Percentiles rank a stretch among this genome's conserved stretches.
phyloP scores from a whole-genome alignment of 1,284 basidiomycete species.

The Trichosporon asahii region DNA sequence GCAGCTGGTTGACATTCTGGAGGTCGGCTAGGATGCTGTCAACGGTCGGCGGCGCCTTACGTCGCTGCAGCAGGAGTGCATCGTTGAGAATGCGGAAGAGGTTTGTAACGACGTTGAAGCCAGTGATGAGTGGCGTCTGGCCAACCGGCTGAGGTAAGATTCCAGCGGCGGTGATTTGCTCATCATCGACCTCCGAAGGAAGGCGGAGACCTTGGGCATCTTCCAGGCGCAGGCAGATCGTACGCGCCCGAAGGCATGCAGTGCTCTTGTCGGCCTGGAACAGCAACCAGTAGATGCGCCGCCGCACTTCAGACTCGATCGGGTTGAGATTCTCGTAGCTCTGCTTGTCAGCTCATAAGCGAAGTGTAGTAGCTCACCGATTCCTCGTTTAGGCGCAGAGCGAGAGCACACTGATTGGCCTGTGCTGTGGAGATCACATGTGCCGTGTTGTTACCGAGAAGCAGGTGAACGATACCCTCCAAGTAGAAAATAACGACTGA shows the following conservation, averaged over 20 bases:
- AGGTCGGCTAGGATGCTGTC: conserved; percentile 41
- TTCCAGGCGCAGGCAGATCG: conserved; percentile 38
- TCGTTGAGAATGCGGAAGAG: conserved; percentile 46
- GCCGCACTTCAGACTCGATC: conserved; percentile 41
- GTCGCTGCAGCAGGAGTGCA: conserved; percentile 36
- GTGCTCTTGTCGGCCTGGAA: conserved; percentile 50
- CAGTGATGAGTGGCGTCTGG: conserved; percentile 40
- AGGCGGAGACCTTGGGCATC: conserved; percentile 36
- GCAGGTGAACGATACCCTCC: conserved; percentile 43
- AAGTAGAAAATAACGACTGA: conserved; percentile 26
- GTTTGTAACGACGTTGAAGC: conserved; percentile 46
- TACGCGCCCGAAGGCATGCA: conserved; percentile 40
- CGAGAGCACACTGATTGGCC: conserved; percentile 43
- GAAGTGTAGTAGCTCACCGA: conserved; percentile 16
- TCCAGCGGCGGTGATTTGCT: conserved; percentile 43
- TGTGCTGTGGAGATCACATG: conserved; percentile 41
- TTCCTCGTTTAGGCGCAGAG: conserved; percentile 43
- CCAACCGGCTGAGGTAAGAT: conserved; percentile 41
- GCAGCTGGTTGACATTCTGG: conserved; percentile 34
- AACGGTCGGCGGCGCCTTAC: conserved; percentile 33
- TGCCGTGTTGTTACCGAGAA: conserved; percentile 45
- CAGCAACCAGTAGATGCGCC: conserved; percentile 44
- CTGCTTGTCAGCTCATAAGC: conserved; percentile 27
- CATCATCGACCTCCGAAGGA: conserved; percentile 49
- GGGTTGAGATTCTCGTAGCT: conserved; percentile 41